Conservation (phyloP, 495 filamentous ascomycete genomes). For the Xylaria nigripes region DNA sequence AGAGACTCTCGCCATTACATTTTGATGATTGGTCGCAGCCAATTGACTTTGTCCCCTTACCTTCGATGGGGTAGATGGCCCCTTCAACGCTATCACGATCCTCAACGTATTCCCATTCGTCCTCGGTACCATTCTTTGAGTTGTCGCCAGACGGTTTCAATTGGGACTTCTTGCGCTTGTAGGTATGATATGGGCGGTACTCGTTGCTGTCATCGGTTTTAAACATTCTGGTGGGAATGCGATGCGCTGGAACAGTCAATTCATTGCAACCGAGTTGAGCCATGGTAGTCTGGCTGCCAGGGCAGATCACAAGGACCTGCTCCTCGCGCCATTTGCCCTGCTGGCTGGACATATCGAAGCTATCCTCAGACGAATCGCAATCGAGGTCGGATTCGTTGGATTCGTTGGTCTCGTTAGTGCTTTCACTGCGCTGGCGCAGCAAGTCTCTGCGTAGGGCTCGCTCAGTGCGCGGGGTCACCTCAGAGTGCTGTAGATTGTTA, state of each 20-base stretch:
- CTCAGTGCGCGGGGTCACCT: conserved; percentile 3
- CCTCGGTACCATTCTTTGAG: conserved; percentile 22
- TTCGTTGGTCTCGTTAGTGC: neutral
- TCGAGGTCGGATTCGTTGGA: neutral
- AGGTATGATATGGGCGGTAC: conserved; percentile 77
- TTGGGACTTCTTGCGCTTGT: conserved; percentile 50
- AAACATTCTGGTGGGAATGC: conserved; percentile 91
- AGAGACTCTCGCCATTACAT: neutral
- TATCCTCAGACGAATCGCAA: neutral
- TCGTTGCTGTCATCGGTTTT: conserved; percentile 67
- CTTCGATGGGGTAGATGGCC: conserved; percentile 75
- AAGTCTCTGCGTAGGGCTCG: conserved; percentile 8
- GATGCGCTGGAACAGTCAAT: conserved; percentile 75
- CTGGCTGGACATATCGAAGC: conserved; percentile 35
- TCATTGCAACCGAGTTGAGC: conserved; percentile 90
- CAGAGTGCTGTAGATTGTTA: neutral
- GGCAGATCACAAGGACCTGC: conserved; percentile 68
- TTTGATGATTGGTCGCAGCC: neutral
- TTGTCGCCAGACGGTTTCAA: conserved; percentile 24
- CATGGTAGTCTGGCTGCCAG: conserved; percentile 86
- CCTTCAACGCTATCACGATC: conserved; percentile 80
- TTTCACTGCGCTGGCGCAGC: neutral
- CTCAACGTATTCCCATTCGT: conserved; percentile 63
- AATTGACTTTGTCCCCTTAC: conserved; percentile 18
- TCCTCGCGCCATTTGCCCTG: conserved; percentile 48